These are phyloP conservation scores for Colletotrichum costaricense DNA, from an alignment of 2,329 filamentous ascomycete species.

Conservation along the genomic window DNA sequence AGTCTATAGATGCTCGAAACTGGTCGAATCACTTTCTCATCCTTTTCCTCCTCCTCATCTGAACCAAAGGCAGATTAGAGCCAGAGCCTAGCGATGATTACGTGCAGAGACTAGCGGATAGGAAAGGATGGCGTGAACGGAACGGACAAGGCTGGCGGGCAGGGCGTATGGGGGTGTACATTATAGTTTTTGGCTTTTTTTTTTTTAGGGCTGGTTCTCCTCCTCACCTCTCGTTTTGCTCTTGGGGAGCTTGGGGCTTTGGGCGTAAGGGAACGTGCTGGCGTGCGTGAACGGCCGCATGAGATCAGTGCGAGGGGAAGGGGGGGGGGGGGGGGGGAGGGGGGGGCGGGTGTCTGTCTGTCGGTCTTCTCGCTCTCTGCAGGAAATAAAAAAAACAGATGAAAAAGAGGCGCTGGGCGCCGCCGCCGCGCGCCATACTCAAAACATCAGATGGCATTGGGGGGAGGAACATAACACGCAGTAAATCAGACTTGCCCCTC, in stretches of 20 bases:
- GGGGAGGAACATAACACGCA: background rate
- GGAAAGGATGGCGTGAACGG: background rate
- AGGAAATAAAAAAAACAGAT: no score
- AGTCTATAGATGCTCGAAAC: no score
- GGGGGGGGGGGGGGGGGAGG: no score
- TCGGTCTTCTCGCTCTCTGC: background rate
- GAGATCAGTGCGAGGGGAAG: background rate
- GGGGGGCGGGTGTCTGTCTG: background rate
- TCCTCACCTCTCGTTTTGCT: background rate
- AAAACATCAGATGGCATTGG: constrained; percentile 8
- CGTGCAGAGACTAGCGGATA: background rate
- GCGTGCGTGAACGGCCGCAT: background rate
- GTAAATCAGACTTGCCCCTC: background rate
- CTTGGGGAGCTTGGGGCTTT: background rate
- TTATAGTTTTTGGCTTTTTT: background rate
- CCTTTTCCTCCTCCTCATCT: no score
- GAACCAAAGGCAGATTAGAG: no score
- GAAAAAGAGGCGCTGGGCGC: background rate
- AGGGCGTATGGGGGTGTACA: background rate
- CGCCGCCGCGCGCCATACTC: background rate
- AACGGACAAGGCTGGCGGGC: background rate
- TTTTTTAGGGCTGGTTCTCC: background rate
- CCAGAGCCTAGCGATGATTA: background rate
- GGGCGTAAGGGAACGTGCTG: background rate
- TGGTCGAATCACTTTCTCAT: no score